A percentile compares a stretch with the other conserved stretches of the same genome.
These are phyloP conservation scores for Quercus lobata DNA, from an alignment of 331 rosid species.

Conservation along the genomic window DNA sequence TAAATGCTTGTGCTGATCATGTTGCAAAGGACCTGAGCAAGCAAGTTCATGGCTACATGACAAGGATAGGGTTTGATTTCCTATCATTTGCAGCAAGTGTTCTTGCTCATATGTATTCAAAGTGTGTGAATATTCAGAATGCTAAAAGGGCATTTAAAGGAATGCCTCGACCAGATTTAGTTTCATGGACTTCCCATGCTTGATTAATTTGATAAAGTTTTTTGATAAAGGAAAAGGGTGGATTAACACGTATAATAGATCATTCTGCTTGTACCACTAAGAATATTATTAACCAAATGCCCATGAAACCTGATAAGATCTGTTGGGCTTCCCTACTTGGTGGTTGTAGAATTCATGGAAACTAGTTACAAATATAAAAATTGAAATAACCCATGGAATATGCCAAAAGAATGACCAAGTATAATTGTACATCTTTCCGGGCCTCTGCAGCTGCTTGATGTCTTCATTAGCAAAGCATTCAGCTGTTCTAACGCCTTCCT, in stretches of 20 bases:
- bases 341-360: too few relatives aligned
- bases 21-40: constrained; percentile 50
- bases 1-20: constrained; percentile 62
- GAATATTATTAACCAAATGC: too few relatives aligned
- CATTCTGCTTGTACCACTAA: too few relatives aligned
- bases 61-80: constrained; percentile 48
- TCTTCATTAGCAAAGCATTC: constrained; percentile 76
- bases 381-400: constrained; percentile 1
- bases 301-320: too few relatives aligned
- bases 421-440: constrained; percentile 58
- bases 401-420: constrained; percentile 4
- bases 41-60: constrained; percentile 70
- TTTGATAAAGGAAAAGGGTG: constrained; percentile 31
- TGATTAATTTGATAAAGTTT: not conserved
- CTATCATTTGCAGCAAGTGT: constrained; percentile 56
- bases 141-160: constrained; percentile 51
- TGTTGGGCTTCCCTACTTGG: too few relatives aligned
- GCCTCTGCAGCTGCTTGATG: constrained; percentile 86
- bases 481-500: constrained; percentile 66
- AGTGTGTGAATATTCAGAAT: constrained; percentile 51
- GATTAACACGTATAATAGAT: too few relatives aligned
- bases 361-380: not conserved
- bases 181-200: constrained; percentile 75
- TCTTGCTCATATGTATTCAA: constrained; percentile 50
- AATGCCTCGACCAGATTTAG: constrained; percentile 58